phyloP scores from a whole-genome alignment of 129 eudicot genomes.

The Lactuca sativa region DNA sequence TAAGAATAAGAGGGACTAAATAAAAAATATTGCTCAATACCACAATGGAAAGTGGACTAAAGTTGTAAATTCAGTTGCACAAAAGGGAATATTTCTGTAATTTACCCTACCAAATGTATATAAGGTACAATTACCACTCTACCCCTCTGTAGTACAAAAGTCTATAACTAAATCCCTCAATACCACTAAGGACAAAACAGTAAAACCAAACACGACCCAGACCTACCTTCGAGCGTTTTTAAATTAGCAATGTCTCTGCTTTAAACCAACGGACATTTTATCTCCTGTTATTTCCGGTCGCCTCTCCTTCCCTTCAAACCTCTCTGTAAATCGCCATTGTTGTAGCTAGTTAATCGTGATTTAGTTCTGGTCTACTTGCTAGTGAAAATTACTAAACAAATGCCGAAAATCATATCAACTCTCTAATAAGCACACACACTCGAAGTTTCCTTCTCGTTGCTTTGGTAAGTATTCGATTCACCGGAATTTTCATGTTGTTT shows the following conservation, averaged over 20 bases:
- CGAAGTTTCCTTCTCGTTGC: constrained; percentile 10
- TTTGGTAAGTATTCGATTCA: constrained; percentile 26
- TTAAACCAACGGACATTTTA: constrained; percentile 8
- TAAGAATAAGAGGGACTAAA: too few relatives aligned
- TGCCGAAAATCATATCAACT: neutral
- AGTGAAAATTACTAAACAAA: constrained; percentile 13
- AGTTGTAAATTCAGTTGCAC: too few relatives aligned
- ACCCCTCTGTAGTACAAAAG: neutral
- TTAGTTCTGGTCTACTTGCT: constrained; percentile 2
- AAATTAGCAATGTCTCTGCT: constrained; percentile 17
- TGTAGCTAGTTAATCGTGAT: neutral
- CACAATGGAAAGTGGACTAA: too few relatives aligned
- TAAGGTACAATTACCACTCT: constrained; percentile 1
- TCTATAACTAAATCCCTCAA: neutral
- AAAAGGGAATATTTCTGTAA: too few relatives aligned
- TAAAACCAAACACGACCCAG: constrained; percentile 7
- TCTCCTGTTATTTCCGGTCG: constrained; percentile 6
- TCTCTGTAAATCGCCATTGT: constrained; percentile 2
- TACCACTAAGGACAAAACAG: constrained; percentile 23
- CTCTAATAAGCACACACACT: constrained; percentile 5
- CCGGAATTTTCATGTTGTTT: constrained; percentile 10
- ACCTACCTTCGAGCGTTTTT: constrained; percentile 10
- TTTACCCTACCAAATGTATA: too few relatives aligned
- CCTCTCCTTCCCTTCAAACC: neutral
- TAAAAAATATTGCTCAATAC: too few relatives aligned